Base-by-base conservation (phyloP, 257 asterid species). In the Marsdenia floribunda region DNA sequence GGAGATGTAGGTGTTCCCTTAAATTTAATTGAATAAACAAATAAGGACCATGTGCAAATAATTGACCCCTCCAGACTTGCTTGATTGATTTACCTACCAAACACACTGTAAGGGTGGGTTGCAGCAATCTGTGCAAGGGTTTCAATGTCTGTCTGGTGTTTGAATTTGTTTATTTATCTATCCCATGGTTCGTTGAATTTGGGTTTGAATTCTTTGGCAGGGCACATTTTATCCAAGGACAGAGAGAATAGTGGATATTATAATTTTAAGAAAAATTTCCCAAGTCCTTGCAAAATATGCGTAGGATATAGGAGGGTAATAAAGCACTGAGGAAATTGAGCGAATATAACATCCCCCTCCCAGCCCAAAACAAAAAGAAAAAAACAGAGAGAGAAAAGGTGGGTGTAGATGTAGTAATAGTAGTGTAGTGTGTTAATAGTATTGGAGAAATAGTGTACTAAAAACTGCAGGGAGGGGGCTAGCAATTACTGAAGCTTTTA, bases 1-100 rank as follows among this genome's bases (percentile, higher is more conserved):
- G 13, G 14, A 42, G 71, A 57, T 58, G 50, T 40, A 26, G 21
- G 4, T 61, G 5, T 26, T 29, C 67, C 46, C 69, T 44, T 63
- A 22, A 22, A 52, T 35, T 16, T 5, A 42, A 65, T 37, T 66
- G 63, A 63, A 22, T 70, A 61, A 61, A 63, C 16, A 69, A 61
- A 22, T 63, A 55, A 21, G 46, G 67, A 26, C 59, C 85, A 71
- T 82, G 78, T 78, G 82, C 73, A 54, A 50, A 80, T 77, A 73
- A 73, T 77, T 61, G 81, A 77, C 70, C 59, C 70, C 50, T 52
- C 61, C 68, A 59, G 63, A 46, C 73, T 68, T 64, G 50, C 82
- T 58, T 70, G 73, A 46, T 66, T 53, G n/a, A n/a, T n/a, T n/a
- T 74, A 79, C 82, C 69, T 71, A 74, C 47, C 47, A 6, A 42